Conservation (phyloP, 2,329 filamentous ascomycete species). For the Neopestalotiopsis sp. region DNA sequence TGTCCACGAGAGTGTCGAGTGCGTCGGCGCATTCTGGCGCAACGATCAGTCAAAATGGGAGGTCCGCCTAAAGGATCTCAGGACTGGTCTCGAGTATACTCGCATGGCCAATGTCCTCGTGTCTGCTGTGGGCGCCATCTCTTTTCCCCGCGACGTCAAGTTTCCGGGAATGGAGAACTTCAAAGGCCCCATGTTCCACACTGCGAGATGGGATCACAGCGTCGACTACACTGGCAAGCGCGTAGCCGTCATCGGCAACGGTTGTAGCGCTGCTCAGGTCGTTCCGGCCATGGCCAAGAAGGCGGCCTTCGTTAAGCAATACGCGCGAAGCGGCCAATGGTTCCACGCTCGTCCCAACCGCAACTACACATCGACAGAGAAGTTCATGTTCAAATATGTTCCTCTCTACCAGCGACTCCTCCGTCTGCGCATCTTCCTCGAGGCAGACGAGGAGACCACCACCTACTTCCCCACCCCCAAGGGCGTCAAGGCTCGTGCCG, state of each 20-base stretch:
- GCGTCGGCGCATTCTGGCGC: slow-evolving; percentile 29
- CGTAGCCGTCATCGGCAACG: slow-evolving; percentile 43
- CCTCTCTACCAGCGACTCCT: slow-evolving; percentile 27
- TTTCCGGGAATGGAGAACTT: slow-evolving; percentile 36
- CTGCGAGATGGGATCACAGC: slow-evolving; percentile 38
- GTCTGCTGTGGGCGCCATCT: slow-evolving; percentile 33
- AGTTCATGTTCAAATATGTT: slow-evolving; percentile 28
- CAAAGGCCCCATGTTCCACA: slow-evolving; percentile 40
- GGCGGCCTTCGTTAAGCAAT: slow-evolving; percentile 31
- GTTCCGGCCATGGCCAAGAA: slow-evolving; percentile 37
- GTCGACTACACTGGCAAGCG: slow-evolving; percentile 34
- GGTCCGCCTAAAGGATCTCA: slow-evolving; percentile 18
- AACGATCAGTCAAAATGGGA: slow-evolving; percentile 24
- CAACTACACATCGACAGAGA: slow-evolving; percentile 22
- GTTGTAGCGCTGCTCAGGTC: slow-evolving; percentile 41
- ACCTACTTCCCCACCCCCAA: slow-evolving; percentile 18
- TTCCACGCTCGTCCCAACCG: slow-evolving; percentile 29
- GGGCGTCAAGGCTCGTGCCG: slow-evolving; percentile 20
- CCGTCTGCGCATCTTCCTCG: slow-evolving; percentile 27
- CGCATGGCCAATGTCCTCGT: slow-evolving; percentile 27
- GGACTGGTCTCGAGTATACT: slow-evolving; percentile 23
- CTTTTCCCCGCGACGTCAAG: slow-evolving; percentile 30
- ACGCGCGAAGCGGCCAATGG: slow-evolving; percentile 32
- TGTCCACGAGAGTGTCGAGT: slow-evolving; percentile 18
- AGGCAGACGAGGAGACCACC: slow-evolving; percentile 27